Evolutionary conservation across 306 rosid species (phyloP).

Genomic region (Ormosia emarginata): DNA sequence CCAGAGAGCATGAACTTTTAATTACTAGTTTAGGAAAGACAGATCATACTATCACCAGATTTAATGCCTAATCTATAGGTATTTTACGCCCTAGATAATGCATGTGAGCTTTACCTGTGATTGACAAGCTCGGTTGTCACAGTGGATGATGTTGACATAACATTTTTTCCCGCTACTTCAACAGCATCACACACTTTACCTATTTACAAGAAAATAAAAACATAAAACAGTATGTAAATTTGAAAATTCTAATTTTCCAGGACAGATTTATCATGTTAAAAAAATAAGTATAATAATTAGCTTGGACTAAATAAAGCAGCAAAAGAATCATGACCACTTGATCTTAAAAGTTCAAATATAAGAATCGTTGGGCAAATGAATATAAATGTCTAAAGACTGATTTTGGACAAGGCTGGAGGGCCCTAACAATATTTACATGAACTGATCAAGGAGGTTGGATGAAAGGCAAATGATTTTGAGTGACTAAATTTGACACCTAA

Average conservation of each 20-base stretch:
- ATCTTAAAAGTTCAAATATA: conserved; percentile 9
- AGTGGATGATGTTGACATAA: conserved; percentile 78
- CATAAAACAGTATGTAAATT: background rate
- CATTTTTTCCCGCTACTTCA: conserved; percentile 89
- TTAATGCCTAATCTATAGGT: background rate
- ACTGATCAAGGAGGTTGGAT: background rate
- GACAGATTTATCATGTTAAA: background rate
- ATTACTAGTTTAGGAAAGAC: background rate
- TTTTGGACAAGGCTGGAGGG: background rate
- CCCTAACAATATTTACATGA: background rate
- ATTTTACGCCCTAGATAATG: background rate
- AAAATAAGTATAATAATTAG: background rate
- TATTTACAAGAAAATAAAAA: conserved; percentile 31
- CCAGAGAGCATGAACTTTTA: background rate
- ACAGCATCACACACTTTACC: conserved; percentile 91
- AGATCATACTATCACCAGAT: background rate
- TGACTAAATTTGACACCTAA: background rate
- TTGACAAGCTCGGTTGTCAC: conserved; percentile 85
- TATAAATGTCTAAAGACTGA: background rate
- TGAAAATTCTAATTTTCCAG: background rate
- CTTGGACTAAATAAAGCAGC: background rate
- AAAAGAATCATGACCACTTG: background rate
- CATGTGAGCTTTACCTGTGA: conserved; percentile 60
- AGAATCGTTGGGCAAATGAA: background rate
- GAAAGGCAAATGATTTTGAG: background rate